Conservation (phyloP, 192 early-diverging fungal species). For the Backusella tarrabulga region DNA sequence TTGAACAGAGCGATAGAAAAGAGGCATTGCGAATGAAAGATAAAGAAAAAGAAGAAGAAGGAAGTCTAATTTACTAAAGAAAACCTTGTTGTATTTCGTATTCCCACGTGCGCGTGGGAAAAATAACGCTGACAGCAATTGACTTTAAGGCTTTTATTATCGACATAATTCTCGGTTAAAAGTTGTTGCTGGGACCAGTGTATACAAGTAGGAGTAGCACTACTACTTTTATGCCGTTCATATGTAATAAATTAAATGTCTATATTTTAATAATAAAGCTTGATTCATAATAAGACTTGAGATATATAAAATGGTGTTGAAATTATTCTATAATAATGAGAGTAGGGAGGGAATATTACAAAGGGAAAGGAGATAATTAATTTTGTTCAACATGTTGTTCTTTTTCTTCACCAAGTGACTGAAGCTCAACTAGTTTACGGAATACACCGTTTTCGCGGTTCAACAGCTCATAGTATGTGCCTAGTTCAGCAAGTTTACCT, state of each 20-base stretch:
- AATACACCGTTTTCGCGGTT: conserved; percentile 36
- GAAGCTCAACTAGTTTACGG: conserved; percentile 35
- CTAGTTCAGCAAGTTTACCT: conserved; percentile 54
- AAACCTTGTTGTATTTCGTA: background rate
- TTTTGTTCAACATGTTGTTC: background rate
- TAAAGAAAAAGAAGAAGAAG: background rate
- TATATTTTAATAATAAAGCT: background rate
- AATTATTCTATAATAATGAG: conserved; percentile 8
- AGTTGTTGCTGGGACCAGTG: background rate
- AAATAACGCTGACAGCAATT: background rate
- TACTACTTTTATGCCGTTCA: too few relatives aligned
- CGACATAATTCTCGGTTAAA: background rate
- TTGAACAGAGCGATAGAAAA: background rate
- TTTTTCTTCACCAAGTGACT: conserved; percentile 22
- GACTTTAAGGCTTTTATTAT: background rate
- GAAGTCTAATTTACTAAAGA: background rate
- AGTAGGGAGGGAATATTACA: conserved; percentile 3
- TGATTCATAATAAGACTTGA: background rate
- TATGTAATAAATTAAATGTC: background rate
- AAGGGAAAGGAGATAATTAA: background rate
- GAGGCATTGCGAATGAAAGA: background rate
- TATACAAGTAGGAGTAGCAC: too few relatives aligned
- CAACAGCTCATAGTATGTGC: conserved; percentile 63
- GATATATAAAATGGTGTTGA: background rate
- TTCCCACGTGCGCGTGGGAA: conserved; percentile 7